Evolutionary conservation across 768 basidiomycete species (phyloP).

Genomic region (Mycena belliarum): DNA sequence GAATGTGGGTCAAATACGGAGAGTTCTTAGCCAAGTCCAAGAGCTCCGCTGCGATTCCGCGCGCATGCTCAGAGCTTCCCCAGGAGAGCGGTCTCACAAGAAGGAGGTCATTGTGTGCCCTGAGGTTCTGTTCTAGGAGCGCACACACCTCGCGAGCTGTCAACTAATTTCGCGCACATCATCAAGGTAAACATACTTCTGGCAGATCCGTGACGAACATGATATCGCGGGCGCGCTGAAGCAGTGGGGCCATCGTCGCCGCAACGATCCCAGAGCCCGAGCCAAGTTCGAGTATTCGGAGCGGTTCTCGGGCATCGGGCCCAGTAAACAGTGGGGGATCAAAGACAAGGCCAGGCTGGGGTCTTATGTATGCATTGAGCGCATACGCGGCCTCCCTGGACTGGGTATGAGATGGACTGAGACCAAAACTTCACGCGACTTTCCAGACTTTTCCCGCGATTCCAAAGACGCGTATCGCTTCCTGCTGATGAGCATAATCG

Average conservation of each 20-base stretch:
- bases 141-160: constrained; percentile 42
- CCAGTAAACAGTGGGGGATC: constrained; percentile 51
- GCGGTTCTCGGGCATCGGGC: constrained; percentile 6
- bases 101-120: constrained; percentile 26
- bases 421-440: constrained; percentile 18
- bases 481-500: constrained; percentile 39
- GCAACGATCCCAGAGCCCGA: constrained; percentile 74
- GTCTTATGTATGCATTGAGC: constrained; percentile 55
- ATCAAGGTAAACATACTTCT: constrained; percentile 47
- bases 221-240: constrained; percentile 44
- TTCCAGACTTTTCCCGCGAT: constrained; percentile 89
- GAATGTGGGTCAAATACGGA: constrained; percentile 56
- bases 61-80: constrained; percentile 56
- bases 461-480: constrained; percentile 70
- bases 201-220: constrained; percentile 74
- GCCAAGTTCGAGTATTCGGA: constrained; percentile 71
- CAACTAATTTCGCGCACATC: neutral
- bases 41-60: constrained; percentile 41
- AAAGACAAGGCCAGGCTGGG: constrained; percentile 40
- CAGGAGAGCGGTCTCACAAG: constrained; percentile 66
- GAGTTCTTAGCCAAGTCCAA: neutral
- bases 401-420: constrained; percentile 23
- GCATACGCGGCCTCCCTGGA: constrained; percentile 75
- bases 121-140: constrained; percentile 42
- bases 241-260: constrained; percentile 34